These are phyloP conservation scores for Proliferodiscus dingleyae DNA, from an alignment of 2,329 filamentous ascomycete species.

Conservation along the genomic window DNA sequence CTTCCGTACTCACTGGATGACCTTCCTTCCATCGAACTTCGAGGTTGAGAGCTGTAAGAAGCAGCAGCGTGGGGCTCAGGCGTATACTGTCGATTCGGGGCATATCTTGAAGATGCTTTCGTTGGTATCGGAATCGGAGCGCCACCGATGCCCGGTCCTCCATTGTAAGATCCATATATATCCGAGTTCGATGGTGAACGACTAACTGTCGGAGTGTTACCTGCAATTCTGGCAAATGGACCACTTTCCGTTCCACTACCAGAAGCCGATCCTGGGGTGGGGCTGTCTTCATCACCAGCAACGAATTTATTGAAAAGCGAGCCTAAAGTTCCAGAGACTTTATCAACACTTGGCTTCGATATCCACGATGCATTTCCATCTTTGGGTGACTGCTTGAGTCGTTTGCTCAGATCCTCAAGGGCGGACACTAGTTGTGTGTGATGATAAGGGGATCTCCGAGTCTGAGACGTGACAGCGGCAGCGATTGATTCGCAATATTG, in stretches of 20 bases:
- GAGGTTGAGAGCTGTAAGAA: slow-evolving; percentile 30
- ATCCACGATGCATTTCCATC: slow-evolving; percentile 85
- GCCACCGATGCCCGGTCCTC: slow-evolving; percentile 31
- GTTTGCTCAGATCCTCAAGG: slow-evolving; percentile 77
- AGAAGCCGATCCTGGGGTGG: slow-evolving; percentile 51
- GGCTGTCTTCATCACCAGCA: slow-evolving; percentile 76
- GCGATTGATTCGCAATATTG: slow-evolving; percentile 87
- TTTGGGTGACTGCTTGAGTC: slow-evolving; percentile 79
- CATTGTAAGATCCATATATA: slow-evolving; percentile 44
- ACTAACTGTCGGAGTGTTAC: slow-evolving; percentile 71
- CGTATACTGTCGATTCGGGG: slow-evolving; percentile 25
- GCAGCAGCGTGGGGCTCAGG: slow-evolving; percentile 21
- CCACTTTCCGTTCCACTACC: slow-evolving; percentile 59
- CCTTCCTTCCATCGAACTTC: slow-evolving; percentile 42
- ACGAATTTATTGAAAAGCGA: slow-evolving; percentile 96
- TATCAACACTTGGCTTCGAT: slow-evolving; percentile 90
- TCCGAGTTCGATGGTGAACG: slow-evolving; percentile 73
- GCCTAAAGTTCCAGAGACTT: slow-evolving; percentile 86
- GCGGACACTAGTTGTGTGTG: slow-evolving; percentile 67
- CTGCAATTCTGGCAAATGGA: slow-evolving; percentile 76
- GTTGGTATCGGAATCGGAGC: slow-evolving; percentile 11
- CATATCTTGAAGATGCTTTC: slow-evolving; percentile 29
- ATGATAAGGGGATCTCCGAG: slow-evolving; percentile 82
- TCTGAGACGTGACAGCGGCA: slow-evolving; percentile 70
- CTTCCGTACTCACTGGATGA: slow-evolving; percentile 40